Evolutionary conservation across 2,329 filamentous ascomycete species (phyloP), one percentile per base, ranked within the genome.

Genomic region (Aureobasidium namibiae): DNA sequence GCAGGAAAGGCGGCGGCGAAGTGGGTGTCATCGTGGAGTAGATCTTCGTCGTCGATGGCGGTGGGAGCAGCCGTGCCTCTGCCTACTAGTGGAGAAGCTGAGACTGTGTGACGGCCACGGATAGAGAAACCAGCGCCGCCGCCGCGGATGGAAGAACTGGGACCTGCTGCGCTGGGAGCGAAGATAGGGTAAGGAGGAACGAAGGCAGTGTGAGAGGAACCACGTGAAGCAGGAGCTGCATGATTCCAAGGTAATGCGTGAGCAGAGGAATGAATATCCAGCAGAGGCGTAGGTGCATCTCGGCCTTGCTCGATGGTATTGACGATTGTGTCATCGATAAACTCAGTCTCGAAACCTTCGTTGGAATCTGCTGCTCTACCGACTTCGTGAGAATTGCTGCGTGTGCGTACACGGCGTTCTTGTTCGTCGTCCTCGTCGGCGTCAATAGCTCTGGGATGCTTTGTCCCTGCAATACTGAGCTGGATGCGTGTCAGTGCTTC

Each of bases 221-320:
- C 79, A 56, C 78, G 76, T 4, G 78, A 67, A 2, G 82, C 83
- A 3, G 80, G 77, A 8, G 77, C 82, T 9, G 38, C n/a, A 46
- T 48, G 42, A 45, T 88, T 88, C 86, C 86, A 89, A 11, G 86
- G 86, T 78, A 88, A 84, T n/a, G 80, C 74, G n/a, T 57, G 54
- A 14, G 42, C 42, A 4, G 80, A 82, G 24, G 82, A 82, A 29
- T 82, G 49, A 11, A 65, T 81, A 61, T 95, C 88, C 4, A 83
- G 82, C 56, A 94, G 79, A 8, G 82, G 81, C 0, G 82, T 79
- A 0, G 78, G 81, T 1, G 82, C 87, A 42, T 89, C 83, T 72
- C 89, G 83, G 21, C 86, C 88, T 24, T 89, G 72, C 70, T 95
- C 90, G 21, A 87, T 70, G 9, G 81, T 45, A 21, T 49, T 4